Conservation (phyloP, 139 green algal species). For the Ostreobium quekettii region DNA sequence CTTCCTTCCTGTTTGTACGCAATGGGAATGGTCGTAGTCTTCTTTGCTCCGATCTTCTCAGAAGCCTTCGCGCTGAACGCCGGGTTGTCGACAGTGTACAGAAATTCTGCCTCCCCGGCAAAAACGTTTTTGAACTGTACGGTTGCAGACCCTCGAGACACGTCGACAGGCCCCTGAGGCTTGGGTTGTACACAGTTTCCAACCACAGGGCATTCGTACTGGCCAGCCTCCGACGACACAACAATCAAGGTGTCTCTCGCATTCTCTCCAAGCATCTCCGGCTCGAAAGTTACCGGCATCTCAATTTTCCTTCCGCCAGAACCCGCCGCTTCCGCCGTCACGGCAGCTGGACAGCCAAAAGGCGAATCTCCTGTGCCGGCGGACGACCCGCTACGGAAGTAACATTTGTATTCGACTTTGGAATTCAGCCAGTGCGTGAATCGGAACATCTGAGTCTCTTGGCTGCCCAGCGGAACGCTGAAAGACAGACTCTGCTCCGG, state of each 20-base stretch:
- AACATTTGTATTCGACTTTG: slow-evolving; percentile 60
- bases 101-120: slow-evolving; percentile 46
- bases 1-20: slow-evolving; percentile 41
- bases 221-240: slow-evolving; percentile 30
- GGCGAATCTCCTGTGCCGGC: slow-evolving; percentile 25
- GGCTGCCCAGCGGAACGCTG: slow-evolving; percentile 53
- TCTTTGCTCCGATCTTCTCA: slow-evolving; percentile 59
- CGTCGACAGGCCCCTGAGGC: slow-evolving; percentile 60
- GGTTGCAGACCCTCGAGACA: slow-evolving; percentile 34
- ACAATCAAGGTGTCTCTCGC: slow-evolving; percentile 53
- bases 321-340: slow-evolving; percentile 26
- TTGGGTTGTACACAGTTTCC: slow-evolving; percentile 60
- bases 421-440: slow-evolving; percentile 64
- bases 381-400: slow-evolving; percentile 27
- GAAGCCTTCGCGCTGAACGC: slow-evolving; percentile 47
- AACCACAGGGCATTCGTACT: slow-evolving; percentile 57
- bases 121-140: slow-evolving; percentile 76
- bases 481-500: slow-evolving; percentile 51
- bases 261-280: slow-evolving; percentile 47
- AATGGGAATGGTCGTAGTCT: slow-evolving; percentile 44
- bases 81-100: slow-evolving; percentile 62
- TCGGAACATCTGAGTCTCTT: slow-evolving; percentile 52
- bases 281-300: slow-evolving; percentile 65
- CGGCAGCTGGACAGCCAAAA: slow-evolving; percentile 32
- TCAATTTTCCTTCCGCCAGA: slow-evolving; percentile 42